Evolutionary conservation across 1,284 basidiomycete genomes (phyloP).

Genomic region (Sanghuangporus weigelae): DNA sequence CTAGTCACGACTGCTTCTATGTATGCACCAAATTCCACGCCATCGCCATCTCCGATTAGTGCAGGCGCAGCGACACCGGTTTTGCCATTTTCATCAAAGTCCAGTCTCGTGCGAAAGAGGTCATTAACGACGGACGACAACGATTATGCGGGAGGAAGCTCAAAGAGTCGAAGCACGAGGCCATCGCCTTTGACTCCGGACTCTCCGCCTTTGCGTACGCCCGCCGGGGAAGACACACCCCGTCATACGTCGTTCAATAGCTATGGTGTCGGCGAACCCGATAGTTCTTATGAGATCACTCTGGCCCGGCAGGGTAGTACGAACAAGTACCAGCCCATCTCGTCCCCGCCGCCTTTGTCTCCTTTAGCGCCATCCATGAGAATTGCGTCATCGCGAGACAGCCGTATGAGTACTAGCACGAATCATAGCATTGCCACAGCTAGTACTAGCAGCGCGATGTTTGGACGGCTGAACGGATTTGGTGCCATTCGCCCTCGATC

Average conservation of each 20-base stretch:
- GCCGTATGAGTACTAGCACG: not conserved
- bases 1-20: not conserved
- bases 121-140: not conserved
- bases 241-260: not conserved
- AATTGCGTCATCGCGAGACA: not conserved
- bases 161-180: not conserved
- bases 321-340: not conserved
- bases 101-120: not conserved
- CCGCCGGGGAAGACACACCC: not conserved
- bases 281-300: not conserved
- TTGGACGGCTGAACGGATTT: not conserved
- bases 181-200: constrained; percentile 15
- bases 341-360: not conserved
- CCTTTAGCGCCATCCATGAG: not conserved
- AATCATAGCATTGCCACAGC: not conserved
- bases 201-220: constrained; percentile 11
- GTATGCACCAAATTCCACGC: not conserved
- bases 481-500: not conserved
- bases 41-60: not conserved
- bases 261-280: constrained; percentile 2
- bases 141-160: not conserved
- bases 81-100: not conserved
- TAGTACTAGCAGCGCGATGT: not conserved
- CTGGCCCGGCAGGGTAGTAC: not conserved
- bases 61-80: not conserved